A percentile compares a stretch with the other conserved stretches of the same genome.
phyloP scores from a whole-genome alignment of 2,329 filamentous ascomycete genomes.

The Penicillium sumatraense region DNA sequence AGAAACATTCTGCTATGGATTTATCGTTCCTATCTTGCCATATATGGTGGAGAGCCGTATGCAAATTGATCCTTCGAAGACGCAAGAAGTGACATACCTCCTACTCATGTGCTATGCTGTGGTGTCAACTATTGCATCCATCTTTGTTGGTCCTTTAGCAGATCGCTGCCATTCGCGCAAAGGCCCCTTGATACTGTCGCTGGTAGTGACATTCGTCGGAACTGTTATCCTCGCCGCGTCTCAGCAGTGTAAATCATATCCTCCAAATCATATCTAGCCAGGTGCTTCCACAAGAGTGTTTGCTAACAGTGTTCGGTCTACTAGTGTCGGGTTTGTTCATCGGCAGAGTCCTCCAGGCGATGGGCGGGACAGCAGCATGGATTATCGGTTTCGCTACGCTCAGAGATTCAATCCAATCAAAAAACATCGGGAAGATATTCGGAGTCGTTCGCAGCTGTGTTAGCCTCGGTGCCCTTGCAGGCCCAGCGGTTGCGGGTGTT shows the following conservation, averaged over 20 bases:
- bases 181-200: too few species aligned
- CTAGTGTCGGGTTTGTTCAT: not conserved
- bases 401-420: not conserved
- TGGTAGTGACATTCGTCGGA: too few species aligned
- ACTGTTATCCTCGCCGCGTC: too few species aligned
- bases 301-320: not conserved
- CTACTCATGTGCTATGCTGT: not conserved
- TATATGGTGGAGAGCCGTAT: not conserved
- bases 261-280: too few species aligned
- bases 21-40: not conserved
- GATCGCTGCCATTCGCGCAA: not conserved
- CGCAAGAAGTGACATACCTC: not conserved
- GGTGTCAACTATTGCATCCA: not conserved
- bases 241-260: too few species aligned
- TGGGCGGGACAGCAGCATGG: slow-evolving; percentile 28
- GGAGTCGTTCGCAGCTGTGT: not conserved
- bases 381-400: slow-evolving; percentile 30
- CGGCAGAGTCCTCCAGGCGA: slow-evolving; percentile 27
- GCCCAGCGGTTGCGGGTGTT: not conserved
- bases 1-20: not conserved
- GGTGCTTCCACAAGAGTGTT: too few species aligned
- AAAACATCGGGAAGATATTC: not conserved
- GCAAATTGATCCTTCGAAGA: not conserved
- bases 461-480: not conserved
- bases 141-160: not conserved